Conservation (phyloP, 2,329 filamentous ascomycete genomes). For the Trichoderma sp. region DNA sequence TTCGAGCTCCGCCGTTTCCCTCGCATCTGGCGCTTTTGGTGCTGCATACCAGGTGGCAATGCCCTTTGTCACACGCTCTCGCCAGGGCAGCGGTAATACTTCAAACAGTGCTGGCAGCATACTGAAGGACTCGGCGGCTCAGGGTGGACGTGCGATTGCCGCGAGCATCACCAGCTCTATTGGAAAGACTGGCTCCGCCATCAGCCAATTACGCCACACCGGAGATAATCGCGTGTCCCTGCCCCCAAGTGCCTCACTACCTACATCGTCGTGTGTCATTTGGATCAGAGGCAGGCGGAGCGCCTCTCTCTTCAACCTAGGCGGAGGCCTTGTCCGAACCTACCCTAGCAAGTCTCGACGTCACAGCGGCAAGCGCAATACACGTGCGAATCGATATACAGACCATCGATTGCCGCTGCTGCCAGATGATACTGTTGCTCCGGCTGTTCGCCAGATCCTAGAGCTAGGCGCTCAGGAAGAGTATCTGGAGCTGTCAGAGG, state of each 20-base stretch:
- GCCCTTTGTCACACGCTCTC: constrained; percentile 54
- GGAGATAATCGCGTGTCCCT: constrained; percentile 73
- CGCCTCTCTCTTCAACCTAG: constrained; percentile 62
- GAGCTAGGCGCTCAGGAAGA: constrained; percentile 51
- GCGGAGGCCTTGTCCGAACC: constrained; percentile 63
- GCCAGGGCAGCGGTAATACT: constrained; percentile 45
- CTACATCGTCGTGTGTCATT: constrained; percentile 58
- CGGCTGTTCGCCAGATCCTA: constrained; percentile 54
- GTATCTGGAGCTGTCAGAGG: constrained; percentile 51
- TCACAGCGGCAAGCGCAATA: constrained; percentile 49
- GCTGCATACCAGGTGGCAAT: constrained; percentile 68
- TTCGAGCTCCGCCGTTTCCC: constrained; percentile 57
- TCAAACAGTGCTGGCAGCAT: constrained; percentile 39
- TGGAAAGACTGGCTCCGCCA: constrained; percentile 66
- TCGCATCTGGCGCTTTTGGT: constrained; percentile 67
- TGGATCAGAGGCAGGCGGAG: constrained; percentile 64
- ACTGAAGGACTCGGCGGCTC: constrained; percentile 60
- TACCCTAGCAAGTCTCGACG: constrained; percentile 59
- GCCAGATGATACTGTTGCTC: constrained; percentile 57
- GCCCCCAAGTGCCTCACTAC: constrained; percentile 53
- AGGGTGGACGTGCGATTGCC: constrained; percentile 69
- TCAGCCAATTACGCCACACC: constrained; percentile 69
- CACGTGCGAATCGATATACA: constrained; percentile 56
- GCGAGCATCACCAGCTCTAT: constrained; percentile 72
- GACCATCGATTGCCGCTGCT: constrained; percentile 66